Percentiles rank a stretch among this genome's conserved stretches.
Evolutionary conservation across 2,329 filamentous ascomycete genomes (phyloP).

Genomic region (Dactylellina cionopaga): DNA sequence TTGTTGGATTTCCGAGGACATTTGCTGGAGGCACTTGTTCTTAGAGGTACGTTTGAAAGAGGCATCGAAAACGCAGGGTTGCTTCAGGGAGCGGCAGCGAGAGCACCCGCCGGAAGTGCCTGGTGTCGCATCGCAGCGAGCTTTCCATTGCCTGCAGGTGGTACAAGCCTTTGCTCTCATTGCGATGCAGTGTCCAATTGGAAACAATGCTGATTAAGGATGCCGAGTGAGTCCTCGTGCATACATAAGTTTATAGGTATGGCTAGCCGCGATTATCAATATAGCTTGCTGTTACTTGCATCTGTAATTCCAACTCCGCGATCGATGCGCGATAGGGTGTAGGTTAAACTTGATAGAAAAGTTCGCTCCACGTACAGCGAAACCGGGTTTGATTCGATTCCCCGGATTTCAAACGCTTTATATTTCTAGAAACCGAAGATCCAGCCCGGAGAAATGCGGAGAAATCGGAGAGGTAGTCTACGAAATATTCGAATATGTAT

Average conservation of each 20-base stretch:
- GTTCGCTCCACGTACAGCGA: conserved; percentile 23
- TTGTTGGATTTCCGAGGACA: conserved; percentile 39
- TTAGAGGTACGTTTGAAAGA: conserved; percentile 33
- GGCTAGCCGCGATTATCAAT: neutral
- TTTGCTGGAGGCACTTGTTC: conserved; percentile 35
- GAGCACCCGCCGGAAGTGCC: conserved; percentile 21
- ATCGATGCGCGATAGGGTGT: conserved; percentile 2
- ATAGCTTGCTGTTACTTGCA: too few relatives aligned
- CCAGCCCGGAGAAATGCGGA: conserved; percentile 7
- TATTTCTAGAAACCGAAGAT: conserved; percentile 1
- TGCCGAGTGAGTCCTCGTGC: neutral
- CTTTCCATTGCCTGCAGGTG: conserved; percentile 31
- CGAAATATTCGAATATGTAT: neutral
- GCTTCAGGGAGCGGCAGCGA: conserved; percentile 32
- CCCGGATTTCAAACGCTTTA: neutral
- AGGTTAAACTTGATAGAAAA: neutral
- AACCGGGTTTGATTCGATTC: conserved; percentile 18
- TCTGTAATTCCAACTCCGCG: conserved; percentile 24
- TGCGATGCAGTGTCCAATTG: neutral
- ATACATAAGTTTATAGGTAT: neutral
- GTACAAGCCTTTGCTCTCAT: conserved; percentile 38
- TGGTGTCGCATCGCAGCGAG: conserved; percentile 22
- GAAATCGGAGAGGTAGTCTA: neutral
- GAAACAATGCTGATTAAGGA: neutral
- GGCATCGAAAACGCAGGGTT: conserved; percentile 32